These are phyloP conservation scores for Malus hybrid DNA, from an alignment of 331 rosid genomes.

Conservation along the genomic window DNA sequence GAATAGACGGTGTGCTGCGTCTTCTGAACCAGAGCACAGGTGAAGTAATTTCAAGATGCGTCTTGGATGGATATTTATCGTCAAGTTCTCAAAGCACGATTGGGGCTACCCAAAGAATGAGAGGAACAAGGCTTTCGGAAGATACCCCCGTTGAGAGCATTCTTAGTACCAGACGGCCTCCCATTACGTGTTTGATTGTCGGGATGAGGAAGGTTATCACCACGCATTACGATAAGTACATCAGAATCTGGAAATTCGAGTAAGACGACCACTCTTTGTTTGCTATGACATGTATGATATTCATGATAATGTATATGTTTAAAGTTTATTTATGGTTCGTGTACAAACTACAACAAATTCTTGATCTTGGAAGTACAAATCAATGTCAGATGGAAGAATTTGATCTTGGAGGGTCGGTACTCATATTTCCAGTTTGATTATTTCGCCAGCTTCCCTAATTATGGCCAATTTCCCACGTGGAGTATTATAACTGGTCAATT, in stretches of 20 bases:
- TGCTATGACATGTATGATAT: background rate
- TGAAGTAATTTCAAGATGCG: slow-evolving; percentile 31
- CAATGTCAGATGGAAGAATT: background rate
- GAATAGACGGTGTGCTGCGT: slow-evolving; percentile 71
- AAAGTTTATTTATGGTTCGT: background rate
- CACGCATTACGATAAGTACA: slow-evolving; percentile 42
- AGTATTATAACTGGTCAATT: too few species aligned
- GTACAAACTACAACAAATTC: background rate
- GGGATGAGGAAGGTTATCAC: slow-evolving; percentile 88
- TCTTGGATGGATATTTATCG: slow-evolving; percentile 24
- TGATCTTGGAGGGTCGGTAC: background rate
- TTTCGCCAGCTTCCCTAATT: background rate
- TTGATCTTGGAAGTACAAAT: background rate
- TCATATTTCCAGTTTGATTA: too few species aligned
- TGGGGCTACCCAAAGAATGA: slow-evolving; percentile 27
- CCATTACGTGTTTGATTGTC: slow-evolving; percentile 67
- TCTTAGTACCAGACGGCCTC: slow-evolving; percentile 39
- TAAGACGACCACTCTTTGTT: background rate
- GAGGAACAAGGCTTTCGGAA: slow-evolving; percentile 48
- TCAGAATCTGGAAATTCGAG: slow-evolving; percentile 69
- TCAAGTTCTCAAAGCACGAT: background rate
- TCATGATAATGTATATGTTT: background rate
- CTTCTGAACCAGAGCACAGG: slow-evolving; percentile 66
- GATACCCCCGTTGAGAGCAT: slow-evolving; percentile 35
- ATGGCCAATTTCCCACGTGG: too few species aligned